Evolutionary conservation across 306 rosid genomes (phyloP).

Genomic region (Mimosa bimucronata): DNA sequence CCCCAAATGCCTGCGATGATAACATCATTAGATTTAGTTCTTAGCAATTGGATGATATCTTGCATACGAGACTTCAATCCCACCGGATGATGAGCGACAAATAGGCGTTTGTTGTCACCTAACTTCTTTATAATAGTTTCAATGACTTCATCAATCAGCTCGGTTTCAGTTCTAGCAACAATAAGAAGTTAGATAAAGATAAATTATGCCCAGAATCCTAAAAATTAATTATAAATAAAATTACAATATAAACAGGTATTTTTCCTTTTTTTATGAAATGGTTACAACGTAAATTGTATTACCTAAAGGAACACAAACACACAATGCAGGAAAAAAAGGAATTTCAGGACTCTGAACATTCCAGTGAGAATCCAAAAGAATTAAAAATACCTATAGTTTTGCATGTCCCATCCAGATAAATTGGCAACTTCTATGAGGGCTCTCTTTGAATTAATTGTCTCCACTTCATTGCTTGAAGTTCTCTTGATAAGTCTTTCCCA

Average conservation of each 20-base stretch:
- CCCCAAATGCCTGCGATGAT: not conserved
- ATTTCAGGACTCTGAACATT: not conserved
- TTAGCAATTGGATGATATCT: not conserved
- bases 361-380: not conserved
- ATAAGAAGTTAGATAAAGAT: not conserved
- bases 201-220: not conserved
- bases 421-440: slow-evolving; percentile 6
- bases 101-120: not conserved
- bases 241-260: not conserved
- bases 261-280: not conserved
- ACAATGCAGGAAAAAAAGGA: not conserved
- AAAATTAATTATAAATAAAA: not conserved
- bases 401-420: slow-evolving; percentile 2
- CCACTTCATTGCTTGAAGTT: not conserved
- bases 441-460: not conserved
- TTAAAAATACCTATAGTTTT: not conserved
- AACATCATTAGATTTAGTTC: not conserved
- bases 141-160: not conserved
- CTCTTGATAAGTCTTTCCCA: not conserved
- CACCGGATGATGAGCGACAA: not conserved
- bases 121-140: not conserved
- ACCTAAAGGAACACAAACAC: not conserved
- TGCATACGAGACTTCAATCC: not conserved
- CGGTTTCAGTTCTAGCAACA: slow-evolving; percentile 1
- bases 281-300: not conserved